phyloP scores from a whole-genome alignment of 805 yeast genomes.

The Ogataea philodendri region DNA sequence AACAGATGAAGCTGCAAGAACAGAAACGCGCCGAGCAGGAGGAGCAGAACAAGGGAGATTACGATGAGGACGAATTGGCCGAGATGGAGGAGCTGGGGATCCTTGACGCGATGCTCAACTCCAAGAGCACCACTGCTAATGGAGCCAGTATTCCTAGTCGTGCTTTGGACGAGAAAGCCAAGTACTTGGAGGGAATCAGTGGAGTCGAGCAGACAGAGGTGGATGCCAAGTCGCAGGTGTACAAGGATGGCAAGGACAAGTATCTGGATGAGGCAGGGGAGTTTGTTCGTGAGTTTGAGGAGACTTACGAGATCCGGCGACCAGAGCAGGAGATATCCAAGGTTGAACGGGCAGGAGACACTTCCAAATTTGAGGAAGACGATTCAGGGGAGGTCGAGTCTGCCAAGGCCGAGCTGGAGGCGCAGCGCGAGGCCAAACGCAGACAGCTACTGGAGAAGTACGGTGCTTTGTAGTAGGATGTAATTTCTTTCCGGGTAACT shows the following conservation, averaged over 20 bases:
- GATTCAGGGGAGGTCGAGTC: constrained; percentile 55
- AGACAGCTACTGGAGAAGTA: constrained; percentile 38
- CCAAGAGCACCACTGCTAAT: constrained; percentile 15
- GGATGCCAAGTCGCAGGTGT: constrained; percentile 45
- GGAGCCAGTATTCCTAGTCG: constrained; percentile 46
- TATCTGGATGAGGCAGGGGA: constrained; percentile 38
- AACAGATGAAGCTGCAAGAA: constrained; percentile 51
- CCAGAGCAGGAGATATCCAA: no score
- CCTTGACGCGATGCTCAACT: constrained; percentile 22
- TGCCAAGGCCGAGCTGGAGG: no score
- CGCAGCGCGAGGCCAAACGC: constrained; percentile 32
- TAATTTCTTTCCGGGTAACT: constrained; percentile 15
- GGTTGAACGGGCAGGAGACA: no score
- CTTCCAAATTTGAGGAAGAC: no score
- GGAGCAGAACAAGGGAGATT: constrained; percentile 21
- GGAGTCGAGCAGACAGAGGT: constrained; percentile 33
- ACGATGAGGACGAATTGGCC: constrained; percentile 43
- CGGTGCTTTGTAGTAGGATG: constrained; percentile 29
- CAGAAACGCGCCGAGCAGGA: constrained; percentile 34
- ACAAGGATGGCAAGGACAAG: constrained; percentile 33
- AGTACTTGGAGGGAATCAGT: constrained; percentile 55
- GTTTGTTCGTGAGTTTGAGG: no score
- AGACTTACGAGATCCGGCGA: no score
- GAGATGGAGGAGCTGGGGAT: constrained; percentile 43
- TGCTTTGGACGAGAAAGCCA: constrained; percentile 74